phyloP scores from a whole-genome alignment of 2,329 filamentous ascomycete species.

The Talaromyces sp. region DNA sequence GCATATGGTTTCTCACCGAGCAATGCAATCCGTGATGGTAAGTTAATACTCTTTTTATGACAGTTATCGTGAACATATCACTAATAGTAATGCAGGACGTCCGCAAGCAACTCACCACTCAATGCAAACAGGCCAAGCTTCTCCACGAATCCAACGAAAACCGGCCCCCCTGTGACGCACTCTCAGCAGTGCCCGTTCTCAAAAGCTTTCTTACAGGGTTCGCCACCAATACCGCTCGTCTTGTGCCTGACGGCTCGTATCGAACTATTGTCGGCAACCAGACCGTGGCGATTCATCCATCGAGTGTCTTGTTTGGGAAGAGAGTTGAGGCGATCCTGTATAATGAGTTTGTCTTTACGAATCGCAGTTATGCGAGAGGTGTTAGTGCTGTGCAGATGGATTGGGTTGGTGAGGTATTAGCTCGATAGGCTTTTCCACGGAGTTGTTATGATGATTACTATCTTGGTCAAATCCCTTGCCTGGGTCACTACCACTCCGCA shows the following conservation, averaged over 20 bases:
- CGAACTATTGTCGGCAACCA: conserved; percentile 57
- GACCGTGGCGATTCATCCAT: conserved; percentile 57
- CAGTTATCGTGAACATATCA: not conserved
- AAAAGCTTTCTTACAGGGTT: conserved; percentile 56
- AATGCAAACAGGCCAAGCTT: conserved; percentile 47
- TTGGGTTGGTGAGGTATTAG: conserved; percentile 52
- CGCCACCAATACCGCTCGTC: conserved; percentile 53
- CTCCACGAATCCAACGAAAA: conserved; percentile 27
- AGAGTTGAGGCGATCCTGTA: conserved; percentile 60
- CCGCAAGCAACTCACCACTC: conserved; percentile 54
- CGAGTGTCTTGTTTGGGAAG: conserved; percentile 54
- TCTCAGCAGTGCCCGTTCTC: conserved; percentile 44
- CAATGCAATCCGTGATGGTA: conserved; percentile 60
- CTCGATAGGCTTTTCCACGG: not conserved
- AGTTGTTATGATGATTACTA: not conserved
- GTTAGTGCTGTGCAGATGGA: conserved; percentile 58
- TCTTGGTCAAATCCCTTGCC: too few species aligned
- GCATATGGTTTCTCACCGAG: conserved; percentile 56
- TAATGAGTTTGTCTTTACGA: conserved; percentile 61
- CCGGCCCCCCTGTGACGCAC: conserved; percentile 13
- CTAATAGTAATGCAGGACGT: conserved; percentile 41
- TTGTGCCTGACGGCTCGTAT: conserved; percentile 57
- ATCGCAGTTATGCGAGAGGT: conserved; percentile 55
- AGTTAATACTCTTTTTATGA: conserved; percentile 3
- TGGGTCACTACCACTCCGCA: too few species aligned